Evolutionary conservation across 495 filamentous ascomycete genomes (phyloP).

Genomic region (Cercophora samala): DNA sequence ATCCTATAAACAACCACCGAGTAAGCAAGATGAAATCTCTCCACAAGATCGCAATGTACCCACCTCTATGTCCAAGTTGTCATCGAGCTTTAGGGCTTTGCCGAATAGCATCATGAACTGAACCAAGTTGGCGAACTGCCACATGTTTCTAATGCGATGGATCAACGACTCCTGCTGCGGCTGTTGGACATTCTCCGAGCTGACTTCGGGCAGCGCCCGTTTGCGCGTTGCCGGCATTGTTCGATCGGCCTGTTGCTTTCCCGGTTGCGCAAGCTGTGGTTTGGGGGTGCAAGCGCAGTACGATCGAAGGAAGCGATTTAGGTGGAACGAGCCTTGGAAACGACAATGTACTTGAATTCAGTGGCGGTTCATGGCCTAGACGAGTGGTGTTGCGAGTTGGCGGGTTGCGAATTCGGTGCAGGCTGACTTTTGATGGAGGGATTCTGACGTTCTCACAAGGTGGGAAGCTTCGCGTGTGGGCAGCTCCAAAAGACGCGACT

Average conservation of each 20-base stretch:
- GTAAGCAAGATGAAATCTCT: conserved; percentile 3
- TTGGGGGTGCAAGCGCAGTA: neutral
- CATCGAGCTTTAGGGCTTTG: conserved; percentile 80
- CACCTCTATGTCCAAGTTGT: conserved; percentile 84
- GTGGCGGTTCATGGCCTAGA: neutral
- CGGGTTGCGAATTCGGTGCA: neutral
- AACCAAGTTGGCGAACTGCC: conserved; percentile 93
- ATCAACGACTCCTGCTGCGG: conserved; percentile 43
- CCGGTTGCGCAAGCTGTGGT: neutral
- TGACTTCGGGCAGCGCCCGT: conserved; percentile 68
- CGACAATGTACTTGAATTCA: neutral
- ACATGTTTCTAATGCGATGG: conserved; percentile 74
- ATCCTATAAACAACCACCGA: conserved; percentile 55
- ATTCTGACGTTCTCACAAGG: neutral
- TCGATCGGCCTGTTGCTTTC: conserved; percentile 3
- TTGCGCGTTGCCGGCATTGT: conserved; percentile 61
- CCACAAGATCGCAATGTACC: conserved; percentile 18
- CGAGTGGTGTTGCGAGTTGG: neutral
- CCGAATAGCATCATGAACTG: conserved; percentile 93
- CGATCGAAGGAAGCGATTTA: neutral
- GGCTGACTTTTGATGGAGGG: neutral
- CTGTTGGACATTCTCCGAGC: conserved; percentile 27
- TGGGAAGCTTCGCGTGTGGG: neutral
- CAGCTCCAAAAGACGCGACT: conserved; percentile 6
- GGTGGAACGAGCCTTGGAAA: neutral